Evolutionary conservation across 805 yeast genomes (phyloP).

Genomic region (Saccharomyces jurei): DNA sequence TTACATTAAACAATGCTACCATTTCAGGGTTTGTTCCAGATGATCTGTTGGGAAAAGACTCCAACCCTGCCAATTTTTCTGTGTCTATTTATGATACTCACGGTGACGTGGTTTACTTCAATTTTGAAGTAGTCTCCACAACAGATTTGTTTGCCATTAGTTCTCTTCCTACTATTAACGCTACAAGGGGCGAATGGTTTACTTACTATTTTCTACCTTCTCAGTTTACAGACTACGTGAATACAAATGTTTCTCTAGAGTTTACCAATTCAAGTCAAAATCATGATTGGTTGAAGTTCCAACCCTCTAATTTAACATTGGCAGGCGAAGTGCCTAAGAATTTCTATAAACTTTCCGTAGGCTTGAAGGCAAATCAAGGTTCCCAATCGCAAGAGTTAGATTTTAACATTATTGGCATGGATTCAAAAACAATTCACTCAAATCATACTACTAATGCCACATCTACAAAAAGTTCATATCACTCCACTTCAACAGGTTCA

Average conservation of each 20-base stretch:
- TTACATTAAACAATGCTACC: constrained; percentile 37
- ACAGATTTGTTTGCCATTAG: constrained; percentile 48
- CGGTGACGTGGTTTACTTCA: constrained; percentile 51
- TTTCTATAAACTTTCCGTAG: constrained; percentile 36
- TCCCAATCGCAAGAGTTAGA: constrained; percentile 33
- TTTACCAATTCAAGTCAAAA: constrained; percentile 30
- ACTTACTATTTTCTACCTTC: constrained; percentile 46
- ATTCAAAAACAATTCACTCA: constrained; percentile 7
- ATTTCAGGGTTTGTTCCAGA: constrained; percentile 53
- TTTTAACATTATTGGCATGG: constrained; percentile 49
- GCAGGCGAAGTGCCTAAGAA: constrained; percentile 55
- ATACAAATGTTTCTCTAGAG: constrained; percentile 41
- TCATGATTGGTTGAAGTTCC: constrained; percentile 60
- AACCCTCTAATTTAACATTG: constrained; percentile 53
- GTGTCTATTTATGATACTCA: constrained; percentile 51
- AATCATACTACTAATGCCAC: constrained; percentile 17
- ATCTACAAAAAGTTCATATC: constrained; percentile 16
- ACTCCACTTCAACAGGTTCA: constrained; percentile 27
- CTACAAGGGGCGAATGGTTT: constrained; percentile 57
- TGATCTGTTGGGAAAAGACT: constrained; percentile 19
- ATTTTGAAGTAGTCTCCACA: constrained; percentile 48
- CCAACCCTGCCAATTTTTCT: constrained; percentile 32
- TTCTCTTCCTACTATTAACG: constrained; percentile 51
- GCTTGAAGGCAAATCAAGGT: constrained; percentile 34
- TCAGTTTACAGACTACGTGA: constrained; percentile 46